Evolutionary conservation across 2,329 filamentous ascomycete species (phyloP), one percentile per base, ranked within the genome.

Genomic region (Lecanicillium sp.): DNA sequence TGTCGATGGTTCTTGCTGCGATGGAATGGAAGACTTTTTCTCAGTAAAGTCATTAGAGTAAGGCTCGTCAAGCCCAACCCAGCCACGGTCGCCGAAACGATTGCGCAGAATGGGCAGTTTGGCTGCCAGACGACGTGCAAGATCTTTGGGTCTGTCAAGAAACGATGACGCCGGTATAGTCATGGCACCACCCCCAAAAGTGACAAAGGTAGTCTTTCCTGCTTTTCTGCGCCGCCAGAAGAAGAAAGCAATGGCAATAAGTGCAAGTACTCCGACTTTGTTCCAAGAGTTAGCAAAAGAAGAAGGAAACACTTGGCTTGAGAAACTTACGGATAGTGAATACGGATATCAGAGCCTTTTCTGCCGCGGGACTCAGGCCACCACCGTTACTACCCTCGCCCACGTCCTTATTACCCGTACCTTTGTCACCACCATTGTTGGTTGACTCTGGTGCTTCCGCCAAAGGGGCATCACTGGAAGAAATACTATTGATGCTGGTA

Each of bases 161-260:
- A 17, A 16, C 19, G 16, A 8, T 6, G 13, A 14, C 33, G 17
- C 19, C 29, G 29, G 3, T 25, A 19, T 15, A 11, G 22, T 22
- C n/a, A 22, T 9, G 7, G 35, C 33, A 9, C 20, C 18, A 13
- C 20, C 32, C 15, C 16, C 16, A 31, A 20, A 15, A n/a, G 32
- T 27, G 12, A 25, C 11, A 16, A n/a, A 12, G 12, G 33, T 30
- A 12, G 27, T 34, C 14, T 33, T 31, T 22, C 31, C 22, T 39
- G 22, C 41, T 19, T 20, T 25, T 20, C 19, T 19, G 16, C 29
- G 37, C 18, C 41, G 41, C 36, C 32, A 39, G 17, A 43, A 29
- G 16, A 29, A 39, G 15, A 33, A 38, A 3, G 11, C 36, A 14
- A 43, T 5, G 12, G 19, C 33, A 27, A 36, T 4, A 9, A 39